Conservation (phyloP, 2,329 filamentous ascomycete species). For the Grosmannia clavigera region DNA sequence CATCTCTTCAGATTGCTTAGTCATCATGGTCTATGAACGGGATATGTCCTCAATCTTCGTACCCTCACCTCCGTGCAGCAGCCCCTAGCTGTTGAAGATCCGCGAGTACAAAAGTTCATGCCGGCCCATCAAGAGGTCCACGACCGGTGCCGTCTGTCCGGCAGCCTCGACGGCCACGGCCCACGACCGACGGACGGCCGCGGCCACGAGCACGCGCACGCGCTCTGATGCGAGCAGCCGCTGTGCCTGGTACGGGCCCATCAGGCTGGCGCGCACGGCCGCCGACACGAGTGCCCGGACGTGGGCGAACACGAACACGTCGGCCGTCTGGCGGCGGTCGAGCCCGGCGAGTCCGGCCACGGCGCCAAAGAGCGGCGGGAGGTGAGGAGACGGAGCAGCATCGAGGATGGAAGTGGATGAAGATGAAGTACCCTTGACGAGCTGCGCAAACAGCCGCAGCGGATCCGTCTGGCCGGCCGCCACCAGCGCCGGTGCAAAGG, state of each 20-base stretch:
- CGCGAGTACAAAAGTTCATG: conserved; percentile 76
- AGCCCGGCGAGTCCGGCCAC: conserved; percentile 52
- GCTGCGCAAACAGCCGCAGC: conserved; percentile 23
- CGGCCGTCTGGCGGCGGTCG: conserved; percentile 49
- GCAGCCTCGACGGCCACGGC: conserved; percentile 48
- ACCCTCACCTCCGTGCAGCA: neutral
- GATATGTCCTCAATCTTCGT: neutral
- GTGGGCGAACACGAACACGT: conserved; percentile 65
- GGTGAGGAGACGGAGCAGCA: conserved; percentile 43
- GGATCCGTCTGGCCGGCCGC: conserved; percentile 5
- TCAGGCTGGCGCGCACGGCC: conserved; percentile 62
- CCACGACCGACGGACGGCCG: conserved; percentile 49
- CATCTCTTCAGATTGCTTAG: too few relatives aligned
- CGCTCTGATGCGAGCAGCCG: conserved; percentile 50
- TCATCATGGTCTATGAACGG: neutral
- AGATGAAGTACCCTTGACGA: conserved; percentile 17
- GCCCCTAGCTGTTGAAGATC: conserved; percentile 65
- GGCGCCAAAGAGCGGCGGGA: conserved; percentile 59
- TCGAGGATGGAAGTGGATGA: conserved; percentile 18
- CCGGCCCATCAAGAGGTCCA: conserved; percentile 74
- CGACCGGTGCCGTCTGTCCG: conserved; percentile 61
- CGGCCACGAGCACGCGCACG: conserved; percentile 44
- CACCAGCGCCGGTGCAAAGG: conserved; percentile 32
- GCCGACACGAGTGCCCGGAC: conserved; percentile 66
- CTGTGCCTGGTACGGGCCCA: conserved; percentile 73